Conservation (phyloP, 345 rosid genomes). For the Conringia planisiliqua region DNA sequence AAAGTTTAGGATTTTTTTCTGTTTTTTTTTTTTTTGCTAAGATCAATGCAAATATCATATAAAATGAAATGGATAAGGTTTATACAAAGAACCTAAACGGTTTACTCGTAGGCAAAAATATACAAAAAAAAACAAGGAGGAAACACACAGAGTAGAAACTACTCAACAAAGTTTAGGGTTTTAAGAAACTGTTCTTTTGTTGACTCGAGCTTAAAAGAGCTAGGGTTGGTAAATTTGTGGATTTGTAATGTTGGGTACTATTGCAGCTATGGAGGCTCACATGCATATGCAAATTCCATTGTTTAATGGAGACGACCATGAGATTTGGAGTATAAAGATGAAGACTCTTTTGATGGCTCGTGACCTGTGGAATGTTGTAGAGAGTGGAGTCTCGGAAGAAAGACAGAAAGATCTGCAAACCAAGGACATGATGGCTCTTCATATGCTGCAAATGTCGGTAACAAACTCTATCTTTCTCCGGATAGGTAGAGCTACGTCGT, state of each 20-base stretch:
- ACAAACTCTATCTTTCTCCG: neutral
- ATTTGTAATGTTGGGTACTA: neutral
- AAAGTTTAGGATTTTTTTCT: no score
- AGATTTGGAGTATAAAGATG: neutral
- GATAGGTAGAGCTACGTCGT: conserved; percentile 15
- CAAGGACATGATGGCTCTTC: conserved; percentile 5
- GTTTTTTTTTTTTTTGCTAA: no score
- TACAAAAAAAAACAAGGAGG: no score
- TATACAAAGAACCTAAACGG: no score
- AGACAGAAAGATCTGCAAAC: neutral
- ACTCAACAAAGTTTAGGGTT: neutral
- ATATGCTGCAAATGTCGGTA: neutral
- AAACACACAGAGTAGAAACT: no score
- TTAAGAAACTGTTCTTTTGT: neutral
- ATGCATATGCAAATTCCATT: neutral
- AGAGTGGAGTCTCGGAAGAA: neutral
- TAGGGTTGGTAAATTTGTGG: neutral
- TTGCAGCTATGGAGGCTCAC: neutral
- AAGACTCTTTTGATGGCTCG: conserved; percentile 1
- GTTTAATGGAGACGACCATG: neutral
- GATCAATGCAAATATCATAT: no score
- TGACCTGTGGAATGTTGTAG: neutral
- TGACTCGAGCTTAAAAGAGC: neutral
- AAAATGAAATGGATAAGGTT: no score
- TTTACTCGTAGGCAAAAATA: no score